phyloP scores from a whole-genome alignment of 371 early-diverging fungal species.

The Mucor circinelloides region DNA sequence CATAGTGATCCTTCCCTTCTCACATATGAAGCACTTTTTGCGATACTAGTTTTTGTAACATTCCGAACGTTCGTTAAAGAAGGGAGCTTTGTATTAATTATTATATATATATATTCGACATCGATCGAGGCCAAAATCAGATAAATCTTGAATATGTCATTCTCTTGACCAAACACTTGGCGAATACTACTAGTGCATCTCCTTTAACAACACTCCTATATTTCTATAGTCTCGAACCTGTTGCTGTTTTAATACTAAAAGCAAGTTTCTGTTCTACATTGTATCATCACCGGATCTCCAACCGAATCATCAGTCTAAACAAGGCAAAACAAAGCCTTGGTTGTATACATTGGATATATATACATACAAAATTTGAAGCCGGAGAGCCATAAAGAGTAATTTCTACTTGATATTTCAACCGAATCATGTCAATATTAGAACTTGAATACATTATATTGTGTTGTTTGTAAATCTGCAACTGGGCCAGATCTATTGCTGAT shows the following conservation, averaged over 20 bases:
- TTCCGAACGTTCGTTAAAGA: neutral
- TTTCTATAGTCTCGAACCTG: neutral
- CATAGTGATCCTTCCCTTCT: neutral
- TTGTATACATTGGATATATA: neutral
- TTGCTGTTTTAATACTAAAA: neutral
- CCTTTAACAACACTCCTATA: neutral
- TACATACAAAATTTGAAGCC: neutral
- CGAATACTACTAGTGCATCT: neutral
- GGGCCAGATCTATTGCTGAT: neutral
- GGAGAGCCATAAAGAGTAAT: neutral
- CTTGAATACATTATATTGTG: neutral
- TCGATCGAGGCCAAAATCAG: neutral
- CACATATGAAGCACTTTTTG: neutral
- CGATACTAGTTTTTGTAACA: neutral
- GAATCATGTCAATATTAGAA: neutral
- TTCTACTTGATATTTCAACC: neutral
- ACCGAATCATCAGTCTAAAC: neutral
- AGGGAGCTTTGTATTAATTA: neutral
- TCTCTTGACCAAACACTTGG: neutral
- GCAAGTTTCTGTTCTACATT: neutral
- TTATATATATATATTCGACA: neutral
- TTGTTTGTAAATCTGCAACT: neutral
- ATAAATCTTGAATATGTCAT: slow-evolving; percentile 1
- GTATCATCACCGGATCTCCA: neutral
- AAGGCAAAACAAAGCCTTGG: neutral